phyloP scores from a whole-genome alignment of 768 basidiomycete genomes.

The Boletus subparvulus region DNA sequence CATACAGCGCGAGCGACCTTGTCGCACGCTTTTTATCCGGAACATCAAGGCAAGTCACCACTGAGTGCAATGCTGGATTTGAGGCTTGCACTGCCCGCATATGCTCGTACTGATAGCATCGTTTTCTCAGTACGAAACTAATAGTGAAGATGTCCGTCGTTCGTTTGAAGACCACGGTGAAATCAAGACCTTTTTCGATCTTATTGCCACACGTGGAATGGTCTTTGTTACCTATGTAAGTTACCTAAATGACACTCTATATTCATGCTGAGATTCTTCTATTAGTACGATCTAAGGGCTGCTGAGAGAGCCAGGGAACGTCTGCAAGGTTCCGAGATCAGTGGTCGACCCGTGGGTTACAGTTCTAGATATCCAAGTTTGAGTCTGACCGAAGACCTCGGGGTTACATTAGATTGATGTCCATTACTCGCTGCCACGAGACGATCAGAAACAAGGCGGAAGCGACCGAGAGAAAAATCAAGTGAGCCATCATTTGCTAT shows the following conservation, averaged over 20 bases:
- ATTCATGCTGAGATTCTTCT: constrained; percentile 15
- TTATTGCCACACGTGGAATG: constrained; percentile 95
- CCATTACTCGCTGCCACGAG: constrained; percentile 93
- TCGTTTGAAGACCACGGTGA: constrained; percentile 93
- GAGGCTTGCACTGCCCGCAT: constrained; percentile 5
- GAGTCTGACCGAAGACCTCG: constrained; percentile 7
- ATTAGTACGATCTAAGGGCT: constrained; percentile 86
- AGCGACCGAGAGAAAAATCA: constrained; percentile 76
- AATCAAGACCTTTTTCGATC: constrained; percentile 96
- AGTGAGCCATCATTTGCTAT: constrained; percentile 39
- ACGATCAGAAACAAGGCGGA: constrained; percentile 66
- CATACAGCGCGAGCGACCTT: constrained; percentile 90
- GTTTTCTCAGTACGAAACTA: constrained; percentile 75
- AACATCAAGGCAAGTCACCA: constrained; percentile 89
- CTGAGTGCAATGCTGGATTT: constrained; percentile 13
- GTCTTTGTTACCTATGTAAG: constrained; percentile 98
- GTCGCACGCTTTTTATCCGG: constrained; percentile 93
- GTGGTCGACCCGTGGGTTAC: constrained; percentile 80
- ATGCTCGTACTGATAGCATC: constrained; percentile 13
- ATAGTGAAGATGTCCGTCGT: constrained; percentile 77
- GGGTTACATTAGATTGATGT: constrained; percentile 80
- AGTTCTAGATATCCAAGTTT: not conserved
- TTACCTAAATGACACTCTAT: constrained; percentile 17
- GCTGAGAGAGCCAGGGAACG: constrained; percentile 91
- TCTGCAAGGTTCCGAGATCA: constrained; percentile 86